Evolutionary conservation across 768 basidiomycete species (phyloP), one percentile per base, ranked within the genome.

Genomic region (Postia placenta): DNA sequence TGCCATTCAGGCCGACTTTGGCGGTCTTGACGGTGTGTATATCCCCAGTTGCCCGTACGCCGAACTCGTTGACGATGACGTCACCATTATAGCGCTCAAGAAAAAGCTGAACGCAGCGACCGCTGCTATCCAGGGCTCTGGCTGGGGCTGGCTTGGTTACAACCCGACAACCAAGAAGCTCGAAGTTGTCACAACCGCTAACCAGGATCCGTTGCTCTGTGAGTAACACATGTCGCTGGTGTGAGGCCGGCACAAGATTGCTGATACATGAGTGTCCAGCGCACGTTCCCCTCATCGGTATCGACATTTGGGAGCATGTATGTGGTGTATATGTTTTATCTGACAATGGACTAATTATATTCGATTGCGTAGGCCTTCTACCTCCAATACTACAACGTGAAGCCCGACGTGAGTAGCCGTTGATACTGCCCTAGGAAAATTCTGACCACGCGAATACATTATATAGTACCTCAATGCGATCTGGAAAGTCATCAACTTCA

Each of bases 91-190:
- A 63, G 62, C 50, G 77, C 83, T 98, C 65, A 93, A 95, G 75
- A 85, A 82, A 58, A 74, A 78, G 54, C 79, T 97, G 67, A 97
- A 95, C 68, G 69, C 92, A 22, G 78, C 77, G 54, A 95, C 95
- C 20, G 92, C 87, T 26, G 92, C 78, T 45, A 87, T 99, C 47
- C 96, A 99, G 69, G 96, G 96, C 23, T 92, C 88, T 57, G 96
- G 96, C 2, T 99, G 96, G 96, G 95, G 94, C 39, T 99, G 96
- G 96, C 77, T 99, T 51, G 92, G 88, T 25, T 88, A 79, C 63
- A 85, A 85, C 64, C 50, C 76, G 12, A 56, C 62, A 22, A 78
- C 74, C 33, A 79, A 83, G 67, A 85, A 79, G 68, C 81, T 99
- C 42, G 93, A 95, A 67, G 79, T 96, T 45, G 82, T 87, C 45